These are phyloP conservation scores for Pythium phragmitis DNA, from an alignment of 352 stramenopile genomes.

Conservation along the genomic window DNA sequence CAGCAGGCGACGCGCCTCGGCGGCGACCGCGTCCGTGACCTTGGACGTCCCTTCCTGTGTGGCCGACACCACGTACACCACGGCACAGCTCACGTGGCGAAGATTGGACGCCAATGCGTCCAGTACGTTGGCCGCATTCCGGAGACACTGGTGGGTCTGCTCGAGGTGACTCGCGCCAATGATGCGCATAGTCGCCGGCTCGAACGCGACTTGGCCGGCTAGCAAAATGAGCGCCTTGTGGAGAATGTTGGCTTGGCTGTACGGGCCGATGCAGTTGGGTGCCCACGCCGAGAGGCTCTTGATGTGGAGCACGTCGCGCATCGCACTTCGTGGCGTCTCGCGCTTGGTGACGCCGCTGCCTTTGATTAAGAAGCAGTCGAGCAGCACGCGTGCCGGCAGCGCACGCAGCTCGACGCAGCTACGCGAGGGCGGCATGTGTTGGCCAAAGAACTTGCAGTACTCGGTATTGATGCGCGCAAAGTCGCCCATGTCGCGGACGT, in stretches of 20 bases:
- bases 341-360: conserved; percentile 66
- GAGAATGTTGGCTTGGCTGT: conserved; percentile 97
- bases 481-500: conserved; percentile 93
- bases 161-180: conserved; percentile 39
- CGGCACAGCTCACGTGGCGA: conserved; percentile 58
- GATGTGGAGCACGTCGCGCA: conserved; percentile 93
- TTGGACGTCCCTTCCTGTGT: not conserved
- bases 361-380: conserved; percentile 91
- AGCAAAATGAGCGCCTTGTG: conserved; percentile 91
- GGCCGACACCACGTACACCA: conserved; percentile 56
- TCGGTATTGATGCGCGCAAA: conserved; percentile 94
- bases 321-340: conserved; percentile 43
- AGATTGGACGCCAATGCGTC: conserved; percentile 81
- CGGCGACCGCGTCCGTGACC: conserved; percentile 2
- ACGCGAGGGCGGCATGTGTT: conserved; percentile 75
- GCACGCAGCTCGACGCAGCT: conserved; percentile 86
- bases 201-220: conserved; percentile 96
- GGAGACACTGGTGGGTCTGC: conserved; percentile 56
- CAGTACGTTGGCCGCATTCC: conserved; percentile 64
- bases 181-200: conserved; percentile 94
- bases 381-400: conserved; percentile 69
- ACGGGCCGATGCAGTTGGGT: conserved; percentile 98
- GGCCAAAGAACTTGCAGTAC: conserved; percentile 92
- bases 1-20: conserved; percentile 26
- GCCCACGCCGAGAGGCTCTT: conserved; percentile 97